A percentile compares a stretch with the other conserved stretches of the same genome.
phyloP scores from a whole-genome alignment of 2,329 filamentous ascomycete genomes.

The Myriangium duriaei region DNA sequence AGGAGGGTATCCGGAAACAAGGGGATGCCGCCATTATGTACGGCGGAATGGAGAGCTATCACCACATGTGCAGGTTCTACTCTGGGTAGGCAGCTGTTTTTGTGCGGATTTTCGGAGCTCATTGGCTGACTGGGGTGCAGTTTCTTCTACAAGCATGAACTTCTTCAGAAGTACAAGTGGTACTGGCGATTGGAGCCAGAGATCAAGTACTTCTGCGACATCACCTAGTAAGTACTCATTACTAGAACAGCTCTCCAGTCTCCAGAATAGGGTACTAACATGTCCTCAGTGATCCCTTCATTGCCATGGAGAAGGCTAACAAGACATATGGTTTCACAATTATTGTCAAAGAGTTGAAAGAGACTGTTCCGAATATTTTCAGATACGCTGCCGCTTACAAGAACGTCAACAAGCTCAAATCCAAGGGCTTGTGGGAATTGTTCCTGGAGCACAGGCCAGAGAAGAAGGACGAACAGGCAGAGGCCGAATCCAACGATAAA shows the following conservation, averaged over 20 bases:
- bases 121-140: conserved; percentile 29
- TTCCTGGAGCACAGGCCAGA: conserved; percentile 69
- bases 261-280: no score
- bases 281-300: conserved; percentile 66
- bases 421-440: conserved; percentile 96
- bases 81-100: conserved; percentile 78
- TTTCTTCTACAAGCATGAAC: conserved; percentile 94
- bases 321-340: conserved; percentile 99
- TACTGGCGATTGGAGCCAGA: conserved; percentile 99
- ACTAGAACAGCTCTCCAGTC: not conserved
- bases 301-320: conserved; percentile 84
- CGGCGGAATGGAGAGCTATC: conserved; percentile 95
- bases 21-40: conserved; percentile 98
- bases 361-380: conserved; percentile 98
- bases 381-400: conserved; percentile 98
- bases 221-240: conserved; percentile 82
- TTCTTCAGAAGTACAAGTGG: conserved; percentile 96
- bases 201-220: conserved; percentile 99
- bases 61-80: conserved; percentile 99
- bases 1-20: conserved; percentile 92
- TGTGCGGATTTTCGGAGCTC: no score
- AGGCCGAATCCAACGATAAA: conserved; percentile 51
- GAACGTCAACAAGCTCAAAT: conserved; percentile 77
- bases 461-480: conserved; percentile 41
- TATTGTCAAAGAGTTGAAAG: conserved; percentile 91